Base-by-base conservation (phyloP, 106 monocot genomes). In the Dioscorea dumetorum region DNA sequence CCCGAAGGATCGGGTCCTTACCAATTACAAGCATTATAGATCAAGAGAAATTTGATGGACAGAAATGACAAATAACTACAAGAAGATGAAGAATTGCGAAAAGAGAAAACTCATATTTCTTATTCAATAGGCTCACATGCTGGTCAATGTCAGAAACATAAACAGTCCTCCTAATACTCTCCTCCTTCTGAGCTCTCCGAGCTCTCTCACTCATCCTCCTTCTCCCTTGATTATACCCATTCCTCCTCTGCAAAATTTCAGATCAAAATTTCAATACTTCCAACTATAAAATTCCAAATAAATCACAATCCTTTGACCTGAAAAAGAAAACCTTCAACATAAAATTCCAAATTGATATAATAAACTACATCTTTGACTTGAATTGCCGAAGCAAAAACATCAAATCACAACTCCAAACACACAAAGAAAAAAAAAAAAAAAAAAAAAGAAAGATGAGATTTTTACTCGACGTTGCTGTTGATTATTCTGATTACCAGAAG, bases 131-230 rank as follows among this genome's bases (percentile, higher is more conserved):
- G 13, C 75, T 84, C 64, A 89, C 90, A 66, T 75, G 67, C 58
- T 78, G 83, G 83, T 81, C 90, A 61, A 86, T 79, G 48, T 90
- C 90, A 69, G 90, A 78, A 64, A 85, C 85, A 80, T 90, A 94
- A 12, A 86, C 81, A 77, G 89, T 94, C 64, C 84, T 31, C 75
- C 77, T 67, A 57, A 84, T 87, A 58, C 75, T 84, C 8, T 86
- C 86, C 67, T 90, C 89, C 69, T 63, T 79, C 49, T 84, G 81
- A 24, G 86, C 74, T 73, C 76, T 82, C 17, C 63, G 62, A 57
- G 58, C 72, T 67, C 73, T 87, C 50, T 82, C 82, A 34, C 80
- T 87, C 52, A 82, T 51, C 76, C 82, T 82, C 64, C 84, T 91
- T 70, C 77, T 77, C 33, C 82, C 87, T 15, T 76, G 76, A 35